Evolutionary conservation across 2,329 filamentous ascomycete species (phyloP).

Genomic region (Aspergillus sp.): DNA sequence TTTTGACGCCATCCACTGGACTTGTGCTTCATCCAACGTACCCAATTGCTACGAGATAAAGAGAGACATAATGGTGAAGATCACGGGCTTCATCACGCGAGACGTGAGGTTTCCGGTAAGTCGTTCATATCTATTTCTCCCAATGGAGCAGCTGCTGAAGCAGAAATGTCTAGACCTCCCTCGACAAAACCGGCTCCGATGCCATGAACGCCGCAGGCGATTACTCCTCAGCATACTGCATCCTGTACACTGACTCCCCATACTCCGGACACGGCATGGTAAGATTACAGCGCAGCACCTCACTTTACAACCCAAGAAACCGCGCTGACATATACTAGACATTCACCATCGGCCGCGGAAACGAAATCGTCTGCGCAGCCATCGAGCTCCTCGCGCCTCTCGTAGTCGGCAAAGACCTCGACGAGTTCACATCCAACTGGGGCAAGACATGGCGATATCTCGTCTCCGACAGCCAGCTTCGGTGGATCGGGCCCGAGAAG

Average conservation of each 20-base stretch:
- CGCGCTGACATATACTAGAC: constrained; percentile 29
- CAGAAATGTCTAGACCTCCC: constrained; percentile 62
- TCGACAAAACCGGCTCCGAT: constrained; percentile 95
- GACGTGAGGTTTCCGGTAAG: constrained; percentile 71
- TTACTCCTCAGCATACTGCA: constrained; percentile 93
- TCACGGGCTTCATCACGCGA: constrained; percentile 69
- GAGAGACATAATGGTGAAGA: constrained; percentile 54
- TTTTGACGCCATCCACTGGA: neutral
- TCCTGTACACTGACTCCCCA: constrained; percentile 73
- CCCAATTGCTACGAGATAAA: neutral
- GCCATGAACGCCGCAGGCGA: constrained; percentile 94
- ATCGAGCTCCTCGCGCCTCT: constrained; percentile 77
- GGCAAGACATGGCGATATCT: constrained; percentile 87
- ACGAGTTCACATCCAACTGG: constrained; percentile 76
- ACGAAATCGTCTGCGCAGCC: constrained; percentile 86
- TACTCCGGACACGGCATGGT: constrained; percentile 45
- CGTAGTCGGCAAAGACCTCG: constrained; percentile 71
- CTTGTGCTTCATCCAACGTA: neutral
- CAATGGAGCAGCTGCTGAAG: neutral
- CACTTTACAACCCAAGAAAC: neutral
- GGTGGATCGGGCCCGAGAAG: constrained; percentile 94
- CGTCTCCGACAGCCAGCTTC: constrained; percentile 85
- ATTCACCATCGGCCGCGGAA: constrained; percentile 65
- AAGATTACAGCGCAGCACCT: constrained; percentile 3
- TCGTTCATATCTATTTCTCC: neutral